Conservation (phyloP, 805 yeast genomes). For the Wickerhamiella vanderwaltii region DNA sequence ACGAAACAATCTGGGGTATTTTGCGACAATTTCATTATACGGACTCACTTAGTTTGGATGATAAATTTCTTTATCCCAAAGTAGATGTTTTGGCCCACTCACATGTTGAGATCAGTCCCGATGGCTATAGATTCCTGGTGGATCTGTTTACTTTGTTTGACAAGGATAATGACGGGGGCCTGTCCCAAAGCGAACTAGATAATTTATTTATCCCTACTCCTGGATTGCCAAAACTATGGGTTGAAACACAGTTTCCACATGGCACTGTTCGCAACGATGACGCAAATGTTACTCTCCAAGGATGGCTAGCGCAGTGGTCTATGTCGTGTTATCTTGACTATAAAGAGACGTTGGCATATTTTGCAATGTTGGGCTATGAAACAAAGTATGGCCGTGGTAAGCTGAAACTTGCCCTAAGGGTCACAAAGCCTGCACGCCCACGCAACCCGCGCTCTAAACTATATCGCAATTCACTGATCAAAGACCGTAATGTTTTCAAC, state of each 20-base stretch:
- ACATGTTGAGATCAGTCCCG: slow-evolving; percentile 84
- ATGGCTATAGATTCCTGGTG: slow-evolving; percentile 83
- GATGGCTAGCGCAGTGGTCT: slow-evolving; percentile 99
- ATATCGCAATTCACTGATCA: slow-evolving; percentile 51
- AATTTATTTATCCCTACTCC: slow-evolving; percentile 80
- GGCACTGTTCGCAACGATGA: slow-evolving; percentile 83
- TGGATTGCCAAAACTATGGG: slow-evolving; percentile 82
- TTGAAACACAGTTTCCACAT: slow-evolving; percentile 69
- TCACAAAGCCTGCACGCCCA: slow-evolving; percentile 68
- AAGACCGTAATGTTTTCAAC: slow-evolving; percentile 81
- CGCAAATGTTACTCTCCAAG: slow-evolving; percentile 85
- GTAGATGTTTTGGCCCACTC: slow-evolving; percentile 61
- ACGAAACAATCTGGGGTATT: slow-evolving; percentile 96
- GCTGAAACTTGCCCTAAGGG: slow-evolving; percentile 46
- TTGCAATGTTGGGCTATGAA: slow-evolving; percentile 85
- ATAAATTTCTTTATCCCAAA: slow-evolving; percentile 64
- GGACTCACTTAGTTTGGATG: slow-evolving; percentile 75
- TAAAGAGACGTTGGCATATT: slow-evolving; percentile 70
- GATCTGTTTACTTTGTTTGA: slow-evolving; percentile 82
- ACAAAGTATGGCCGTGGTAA: slow-evolving; percentile 22
- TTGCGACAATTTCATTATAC: slow-evolving; percentile 81
- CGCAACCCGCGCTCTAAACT: slow-evolving; percentile 53
- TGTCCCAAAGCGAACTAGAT: slow-evolving; percentile 58
- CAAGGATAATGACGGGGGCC: slow-evolving; percentile 92
- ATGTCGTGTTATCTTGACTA: slow-evolving; percentile 85